These are phyloP conservation scores for Candida ponderosae DNA, from an alignment of 805 yeast genomes.

Conservation along the genomic window DNA sequence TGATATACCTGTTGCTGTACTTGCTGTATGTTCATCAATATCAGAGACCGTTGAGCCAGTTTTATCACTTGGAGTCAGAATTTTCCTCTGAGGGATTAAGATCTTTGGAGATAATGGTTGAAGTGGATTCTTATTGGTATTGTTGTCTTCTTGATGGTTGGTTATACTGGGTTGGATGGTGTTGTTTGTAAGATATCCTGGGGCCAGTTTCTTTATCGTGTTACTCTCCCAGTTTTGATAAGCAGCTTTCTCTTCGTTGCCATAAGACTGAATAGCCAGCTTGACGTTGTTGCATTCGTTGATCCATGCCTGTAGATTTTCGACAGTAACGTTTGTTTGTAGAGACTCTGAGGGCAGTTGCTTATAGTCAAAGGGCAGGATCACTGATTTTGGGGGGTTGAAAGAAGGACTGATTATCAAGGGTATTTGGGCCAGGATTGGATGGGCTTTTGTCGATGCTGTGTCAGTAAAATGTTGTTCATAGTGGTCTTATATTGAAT, in stretches of 20 bases:
- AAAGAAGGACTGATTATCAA: slow-evolving; percentile 43
- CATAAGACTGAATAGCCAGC: slow-evolving; percentile 16
- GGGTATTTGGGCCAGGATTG: slow-evolving; percentile 45
- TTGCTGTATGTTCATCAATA: background rate
- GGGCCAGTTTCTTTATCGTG: slow-evolving; percentile 26
- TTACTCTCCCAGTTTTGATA: slow-evolving; percentile 26
- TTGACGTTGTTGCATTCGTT: slow-evolving; percentile 24
- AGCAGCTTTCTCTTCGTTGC: slow-evolving; percentile 14
- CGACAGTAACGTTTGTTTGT: slow-evolving; percentile 20
- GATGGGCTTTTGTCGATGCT: slow-evolving; percentile 42
- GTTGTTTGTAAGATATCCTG: slow-evolving; percentile 30
- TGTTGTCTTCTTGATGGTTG: too few relatives aligned
- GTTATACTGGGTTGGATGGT: too few relatives aligned
- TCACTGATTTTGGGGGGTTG: slow-evolving; percentile 48
- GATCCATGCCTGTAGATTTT: slow-evolving; percentile 23
- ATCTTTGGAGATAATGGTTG: slow-evolving; percentile 1
- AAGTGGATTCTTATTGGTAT: slow-evolving; percentile 1
- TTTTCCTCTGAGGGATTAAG: slow-evolving; percentile 13
- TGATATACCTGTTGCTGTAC: background rate
- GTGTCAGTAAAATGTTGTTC: too few relatives aligned
- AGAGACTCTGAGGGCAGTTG: slow-evolving; percentile 26
- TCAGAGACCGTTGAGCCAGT: too few relatives aligned
- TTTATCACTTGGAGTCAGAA: background rate
- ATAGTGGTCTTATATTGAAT: too few relatives aligned
- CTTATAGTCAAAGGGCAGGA: slow-evolving; percentile 41